phyloP scores from a whole-genome alignment of 345 rosid genomes.

The Citrus maxima region DNA sequence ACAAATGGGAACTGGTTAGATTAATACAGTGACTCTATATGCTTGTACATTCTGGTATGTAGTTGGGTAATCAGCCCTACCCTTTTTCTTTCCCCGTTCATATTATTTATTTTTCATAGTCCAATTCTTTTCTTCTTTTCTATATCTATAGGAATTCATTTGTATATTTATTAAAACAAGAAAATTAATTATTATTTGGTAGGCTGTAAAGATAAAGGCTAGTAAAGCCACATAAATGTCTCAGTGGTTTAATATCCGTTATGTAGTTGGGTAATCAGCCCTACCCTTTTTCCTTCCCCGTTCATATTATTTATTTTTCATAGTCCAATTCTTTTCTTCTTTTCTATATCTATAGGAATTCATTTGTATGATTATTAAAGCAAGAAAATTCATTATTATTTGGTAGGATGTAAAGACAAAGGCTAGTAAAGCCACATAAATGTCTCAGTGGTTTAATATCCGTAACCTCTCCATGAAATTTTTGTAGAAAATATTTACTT shows the following conservation, averaged over 20 bases:
- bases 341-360: conserved; percentile 12
- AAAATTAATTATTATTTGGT: conserved; percentile 23
- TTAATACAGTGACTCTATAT: conserved; percentile 21
- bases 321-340: conserved; percentile 21
- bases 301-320: conserved; percentile 14
- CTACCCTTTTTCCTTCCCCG: conserved; percentile 5
- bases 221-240: conserved; percentile 29
- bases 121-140: conserved; percentile 16
- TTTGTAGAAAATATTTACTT: conserved; percentile 40
- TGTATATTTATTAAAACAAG: conserved; percentile 27
- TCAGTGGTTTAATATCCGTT: conserved; percentile 25
- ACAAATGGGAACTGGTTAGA: conserved; percentile 37
- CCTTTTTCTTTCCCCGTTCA: conserved; percentile 1
- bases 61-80: conserved; percentile 18
- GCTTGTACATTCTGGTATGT: conserved; percentile 35
- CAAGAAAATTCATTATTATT: conserved; percentile 19
- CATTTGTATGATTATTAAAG: conserved; percentile 25
- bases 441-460: conserved; percentile 44
- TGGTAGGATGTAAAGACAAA: conserved; percentile 38
- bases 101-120: conserved; percentile 15
- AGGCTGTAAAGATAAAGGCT: conserved; percentile 40
- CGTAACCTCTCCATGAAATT: conserved; percentile 31
- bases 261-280: conserved; percentile 17
- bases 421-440: conserved; percentile 34
- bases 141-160: conserved; percentile 14